Conservation (phyloP, 805 yeast genomes). For the Suhomyces tanzawaensis region DNA sequence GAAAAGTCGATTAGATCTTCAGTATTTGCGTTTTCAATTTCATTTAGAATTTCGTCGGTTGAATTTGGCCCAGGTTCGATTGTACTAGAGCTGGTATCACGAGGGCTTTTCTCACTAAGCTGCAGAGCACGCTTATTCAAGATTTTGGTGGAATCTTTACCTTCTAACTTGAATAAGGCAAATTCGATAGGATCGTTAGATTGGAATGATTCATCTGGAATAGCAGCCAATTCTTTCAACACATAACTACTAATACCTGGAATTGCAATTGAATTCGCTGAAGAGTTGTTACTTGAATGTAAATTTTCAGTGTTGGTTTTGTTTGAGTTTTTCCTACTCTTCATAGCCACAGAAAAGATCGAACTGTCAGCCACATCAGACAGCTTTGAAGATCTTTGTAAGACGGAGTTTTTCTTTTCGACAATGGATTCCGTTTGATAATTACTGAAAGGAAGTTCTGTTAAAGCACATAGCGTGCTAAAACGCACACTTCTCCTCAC, state of each 20-base stretch:
- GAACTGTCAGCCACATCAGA: slow-evolving; percentile 33
- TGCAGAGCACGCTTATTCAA: not conserved
- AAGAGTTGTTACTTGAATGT: slow-evolving; percentile 10
- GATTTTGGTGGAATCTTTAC: slow-evolving; percentile 35
- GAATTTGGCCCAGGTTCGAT: slow-evolving; percentile 14
- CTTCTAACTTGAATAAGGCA: slow-evolving; percentile 79
- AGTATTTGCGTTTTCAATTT: slow-evolving; percentile 40
- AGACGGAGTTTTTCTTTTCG: slow-evolving; percentile 10
- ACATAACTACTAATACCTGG: slow-evolving; percentile 47
- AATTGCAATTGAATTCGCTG: slow-evolving; percentile 44
- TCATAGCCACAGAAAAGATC: slow-evolving; percentile 30
- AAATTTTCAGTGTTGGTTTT: slow-evolving; percentile 8
- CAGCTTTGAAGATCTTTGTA: slow-evolving; percentile 20
- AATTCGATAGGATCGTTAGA: slow-evolving; percentile 69
- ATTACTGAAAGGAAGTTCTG: slow-evolving; percentile 36
- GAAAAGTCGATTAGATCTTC: slow-evolving; percentile 31
- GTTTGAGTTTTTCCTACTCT: slow-evolving; percentile 17
- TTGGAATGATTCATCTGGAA: slow-evolving; percentile 72
- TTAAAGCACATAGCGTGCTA: slow-evolving; percentile 38
- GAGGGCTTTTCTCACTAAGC: not conserved
- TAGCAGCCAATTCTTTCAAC: slow-evolving; percentile 64
- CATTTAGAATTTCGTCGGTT: slow-evolving; percentile 37
- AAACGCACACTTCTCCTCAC: slow-evolving; percentile 31
- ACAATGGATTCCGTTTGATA: slow-evolving; percentile 4
- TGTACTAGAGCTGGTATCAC: not conserved